phyloP scores from a whole-genome alignment of 2,329 filamentous ascomycete genomes.

The Penicillium sp. region DNA sequence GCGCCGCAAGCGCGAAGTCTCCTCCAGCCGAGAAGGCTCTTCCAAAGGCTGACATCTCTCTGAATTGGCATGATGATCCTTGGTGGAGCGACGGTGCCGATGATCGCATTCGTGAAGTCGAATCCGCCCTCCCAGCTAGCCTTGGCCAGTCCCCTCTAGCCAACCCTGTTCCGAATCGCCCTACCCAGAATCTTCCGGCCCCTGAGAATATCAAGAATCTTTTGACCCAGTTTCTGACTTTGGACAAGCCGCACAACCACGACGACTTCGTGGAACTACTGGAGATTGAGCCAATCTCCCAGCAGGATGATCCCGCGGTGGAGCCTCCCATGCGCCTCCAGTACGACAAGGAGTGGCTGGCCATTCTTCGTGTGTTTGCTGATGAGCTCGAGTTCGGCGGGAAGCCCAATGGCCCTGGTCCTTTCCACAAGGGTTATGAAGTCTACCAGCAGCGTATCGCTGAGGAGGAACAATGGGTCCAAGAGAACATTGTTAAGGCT shows the following conservation, averaged over 20 bases:
- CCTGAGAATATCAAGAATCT: constrained; percentile 70
- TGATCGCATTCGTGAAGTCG: constrained; percentile 53
- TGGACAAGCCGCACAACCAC: constrained; percentile 81
- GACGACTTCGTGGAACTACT: constrained; percentile 75
- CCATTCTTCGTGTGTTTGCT: constrained; percentile 82
- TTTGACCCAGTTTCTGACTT: constrained; percentile 76
- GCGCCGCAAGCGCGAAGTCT: background rate
- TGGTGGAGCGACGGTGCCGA: constrained; percentile 14
- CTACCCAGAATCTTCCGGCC: constrained; percentile 15
- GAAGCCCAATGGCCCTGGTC: constrained; percentile 52
- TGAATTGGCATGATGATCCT: background rate
- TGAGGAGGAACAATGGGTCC: constrained; percentile 72
- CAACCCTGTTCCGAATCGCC: constrained; percentile 12
- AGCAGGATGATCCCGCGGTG: constrained; percentile 17
- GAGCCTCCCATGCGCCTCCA: constrained; percentile 59
- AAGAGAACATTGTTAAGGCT: constrained; percentile 66
- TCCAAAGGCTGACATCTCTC: background rate
- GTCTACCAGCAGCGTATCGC: constrained; percentile 68
- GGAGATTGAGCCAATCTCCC: constrained; percentile 55
- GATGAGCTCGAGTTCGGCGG: constrained; percentile 60
- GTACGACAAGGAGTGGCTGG: constrained; percentile 94
- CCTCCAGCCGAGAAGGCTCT: background rate
- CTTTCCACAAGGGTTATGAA: constrained; percentile 65
- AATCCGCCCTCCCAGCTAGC: constrained; percentile 71
- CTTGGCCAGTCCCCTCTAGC: constrained; percentile 53